These are phyloP conservation scores for Bruguiera parviflora DNA, from an alignment of 345 rosid species.

Conservation along the genomic window DNA sequence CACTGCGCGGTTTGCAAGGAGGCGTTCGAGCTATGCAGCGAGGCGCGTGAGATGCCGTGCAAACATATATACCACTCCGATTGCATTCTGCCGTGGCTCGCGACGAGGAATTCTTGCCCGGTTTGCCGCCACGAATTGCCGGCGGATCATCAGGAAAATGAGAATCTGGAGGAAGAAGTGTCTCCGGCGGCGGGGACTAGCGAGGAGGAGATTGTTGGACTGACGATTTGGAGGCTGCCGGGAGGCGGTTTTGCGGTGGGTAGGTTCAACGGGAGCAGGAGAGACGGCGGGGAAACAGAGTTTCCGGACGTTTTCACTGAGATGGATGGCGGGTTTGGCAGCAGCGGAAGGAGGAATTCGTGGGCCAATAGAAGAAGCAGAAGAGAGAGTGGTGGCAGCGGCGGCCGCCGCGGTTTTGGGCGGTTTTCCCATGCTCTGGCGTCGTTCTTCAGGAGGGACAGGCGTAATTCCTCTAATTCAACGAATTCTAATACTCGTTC, in stretches of 20 bases:
- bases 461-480: conserved; percentile 21
- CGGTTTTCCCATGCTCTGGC: conserved; percentile 54
- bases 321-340: conserved; percentile 58
- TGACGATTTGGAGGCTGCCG: conserved; percentile 74
- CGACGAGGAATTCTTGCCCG: conserved; percentile 59
- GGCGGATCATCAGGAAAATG: conserved; percentile 23
- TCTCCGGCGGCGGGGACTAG: background rate
- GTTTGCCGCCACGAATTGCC: conserved; percentile 67
- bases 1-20: conserved; percentile 76
- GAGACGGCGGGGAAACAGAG: conserved; percentile 34
- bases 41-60: conserved; percentile 78
- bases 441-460: conserved; percentile 52
- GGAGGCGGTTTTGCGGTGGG: conserved; percentile 80
- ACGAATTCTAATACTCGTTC: conserved; percentile 8
- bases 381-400: conserved; percentile 13
- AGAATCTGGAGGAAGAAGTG: conserved; percentile 2
- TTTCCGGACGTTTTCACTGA: conserved; percentile 64
- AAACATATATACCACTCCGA: conserved; percentile 64
- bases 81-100: conserved; percentile 70
- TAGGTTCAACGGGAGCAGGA: conserved; percentile 45
- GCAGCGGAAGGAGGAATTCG: conserved; percentile 39
- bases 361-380: conserved; percentile 47
- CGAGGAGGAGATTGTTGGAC: conserved; percentile 41
- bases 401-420: conserved; percentile 45
- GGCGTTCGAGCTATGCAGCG: conserved; percentile 46